Evolutionary conservation across 306 rosid species (phyloP).

Genomic region (Prunus salicina): DNA sequence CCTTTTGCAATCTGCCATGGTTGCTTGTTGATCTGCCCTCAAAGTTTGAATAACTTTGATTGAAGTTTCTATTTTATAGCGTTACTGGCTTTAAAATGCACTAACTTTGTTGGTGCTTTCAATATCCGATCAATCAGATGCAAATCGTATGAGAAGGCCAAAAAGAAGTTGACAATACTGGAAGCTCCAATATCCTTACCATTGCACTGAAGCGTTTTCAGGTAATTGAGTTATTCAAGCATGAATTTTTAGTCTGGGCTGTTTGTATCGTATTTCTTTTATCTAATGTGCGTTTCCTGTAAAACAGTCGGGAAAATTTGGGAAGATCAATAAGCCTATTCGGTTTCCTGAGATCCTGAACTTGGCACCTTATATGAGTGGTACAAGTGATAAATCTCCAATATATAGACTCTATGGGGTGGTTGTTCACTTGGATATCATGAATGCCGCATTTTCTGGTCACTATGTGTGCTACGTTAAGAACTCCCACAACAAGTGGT

Average conservation of each 20-base stretch:
- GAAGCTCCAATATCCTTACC: conserved; percentile 96
- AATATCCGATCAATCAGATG: conserved; percentile 53
- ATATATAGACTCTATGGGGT: conserved; percentile 83
- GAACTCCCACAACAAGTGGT: conserved; percentile 89
- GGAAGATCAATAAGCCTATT: conserved; percentile 92
- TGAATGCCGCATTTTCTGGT: conserved; percentile 96
- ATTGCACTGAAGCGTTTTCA: conserved; percentile 94
- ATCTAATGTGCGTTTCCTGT: background rate
- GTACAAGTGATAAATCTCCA: conserved; percentile 88
- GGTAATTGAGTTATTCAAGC: conserved; percentile 45
- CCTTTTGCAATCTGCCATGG: background rate
- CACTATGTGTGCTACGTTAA: conserved; percentile 94
- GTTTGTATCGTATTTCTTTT: conserved; percentile 4
- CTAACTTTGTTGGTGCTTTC: background rate
- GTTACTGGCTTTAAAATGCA: background rate
- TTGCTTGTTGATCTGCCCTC: background rate
- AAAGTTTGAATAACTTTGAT: background rate
- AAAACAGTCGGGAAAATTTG: conserved; percentile 86
- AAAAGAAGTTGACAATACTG: conserved; percentile 81
- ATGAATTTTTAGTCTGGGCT: conserved; percentile 6
- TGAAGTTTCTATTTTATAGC: background rate
- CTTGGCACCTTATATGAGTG: conserved; percentile 85
- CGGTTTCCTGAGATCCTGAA: conserved; percentile 77
- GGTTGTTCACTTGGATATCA: conserved; percentile 86
- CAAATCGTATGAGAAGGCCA: conserved; percentile 93